Evolutionary conservation across 495 filamentous ascomycete species (phyloP), one percentile per base, ranked within the genome.

Genomic region (Venustampulla echinocandica): DNA sequence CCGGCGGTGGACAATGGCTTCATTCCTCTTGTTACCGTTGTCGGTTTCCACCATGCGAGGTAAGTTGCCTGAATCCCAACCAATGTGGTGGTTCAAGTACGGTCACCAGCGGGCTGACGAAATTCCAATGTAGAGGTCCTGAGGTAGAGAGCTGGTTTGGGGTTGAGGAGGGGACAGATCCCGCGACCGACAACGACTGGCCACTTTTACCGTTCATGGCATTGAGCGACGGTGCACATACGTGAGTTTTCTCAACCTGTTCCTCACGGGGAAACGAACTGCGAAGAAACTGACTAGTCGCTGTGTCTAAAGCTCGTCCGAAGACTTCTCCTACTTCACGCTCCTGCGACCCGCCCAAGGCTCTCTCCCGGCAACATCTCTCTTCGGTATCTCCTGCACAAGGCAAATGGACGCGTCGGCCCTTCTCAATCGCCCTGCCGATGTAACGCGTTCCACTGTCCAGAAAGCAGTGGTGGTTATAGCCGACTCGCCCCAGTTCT

Each of bases 381-480:
- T 97, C 18, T 97, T 98, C 64, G 92, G 92, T 49, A 97, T 98
- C 55, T 85, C 90, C 10, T 98, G 92, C 61, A 94, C 88, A 13
- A 75, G 90, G 42, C 92, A 97, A 66, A 72, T 98, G 49, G 85
- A 94, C 55, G 75, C 90, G 10, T 80, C 75, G 19, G 70, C 82
- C 48, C 72, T 98, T 44, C 70, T 86, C 42, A 75, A 84, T 54
- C 75, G 85, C 36, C 82, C 88, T 1, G 71, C 85, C 21, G 93
- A 97, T 42, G 92, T 97, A 44, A 98, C 92, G 6, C 75, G 92
- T 47, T 92, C 85, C 40, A 96, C 92, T 2, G 92, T 98, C 23
- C 92, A 98, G 61, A 98, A 98, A 66, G 92, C 92, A 6, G 88
- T 98, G n/a, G 90, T 97, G 44, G 90, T 95, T 38, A 87, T 97